Evolutionary conservation across 257 asterid species (phyloP), one percentile per base, ranked within the genome.

Genomic region (Capsicum baccatum): DNA sequence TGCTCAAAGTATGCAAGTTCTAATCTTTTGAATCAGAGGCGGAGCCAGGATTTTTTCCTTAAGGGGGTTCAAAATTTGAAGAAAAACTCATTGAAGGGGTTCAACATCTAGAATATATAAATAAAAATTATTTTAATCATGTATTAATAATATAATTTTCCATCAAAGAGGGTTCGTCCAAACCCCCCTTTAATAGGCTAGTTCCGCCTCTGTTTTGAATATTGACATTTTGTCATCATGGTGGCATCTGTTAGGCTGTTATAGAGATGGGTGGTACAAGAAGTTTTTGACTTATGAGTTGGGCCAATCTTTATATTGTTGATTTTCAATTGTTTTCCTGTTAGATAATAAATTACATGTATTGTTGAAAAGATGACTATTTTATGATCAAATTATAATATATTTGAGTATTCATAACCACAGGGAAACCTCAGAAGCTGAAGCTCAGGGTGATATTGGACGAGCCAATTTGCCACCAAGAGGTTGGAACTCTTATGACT

Each of bases 401-500:
- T 21, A 10, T 76, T 42, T 54, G 48, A 54, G 81, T 26, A 14
- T 71, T 59, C 58, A 78, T 86, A 87, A 52, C 84, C 58, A 79
- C 84, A 92, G 98, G 89, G 88, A 58, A 80, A 67, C 74, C 19
- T 85, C 89, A 9, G 85, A 81, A 59, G 74, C 62, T 55, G 47
- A 15, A 69, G n/a, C 78, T 84, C 52, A 64, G 68, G 91, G 87
- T 78, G 89, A 63, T 79, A 60, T 64, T 55, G 91, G 87, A 86
- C 91, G 56, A 81, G 97, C 98, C 57, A 86, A 85, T 85, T 70
- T 88, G 39, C 98, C 98, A 11, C 99, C 99, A 39, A 90, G 98
- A 84, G 99, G 99, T 57, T 97, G 99, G 99, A 95, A 97, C 84
- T 97, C 99, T 4, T 97, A 94, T 64, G 99, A 97, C 90, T 97